Evolutionary conservation across 768 basidiomycete genomes (phyloP).

Genomic region (Kwoniella botswanensis): DNA sequence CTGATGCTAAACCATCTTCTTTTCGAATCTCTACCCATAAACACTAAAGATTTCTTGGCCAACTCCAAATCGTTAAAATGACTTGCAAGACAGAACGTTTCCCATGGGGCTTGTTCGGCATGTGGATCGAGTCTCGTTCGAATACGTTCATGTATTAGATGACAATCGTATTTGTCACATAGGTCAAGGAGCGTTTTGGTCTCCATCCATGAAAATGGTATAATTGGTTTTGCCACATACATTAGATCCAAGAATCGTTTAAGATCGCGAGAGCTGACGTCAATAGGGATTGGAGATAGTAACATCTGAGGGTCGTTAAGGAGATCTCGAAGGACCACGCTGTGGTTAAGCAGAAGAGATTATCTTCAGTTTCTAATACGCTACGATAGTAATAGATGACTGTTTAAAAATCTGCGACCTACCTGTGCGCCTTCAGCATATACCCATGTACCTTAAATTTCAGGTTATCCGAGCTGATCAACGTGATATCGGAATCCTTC

Average conservation of each 20-base stretch:
- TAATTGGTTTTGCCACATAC: neutral
- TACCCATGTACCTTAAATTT: slow-evolving; percentile 17
- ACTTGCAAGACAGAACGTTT: neutral
- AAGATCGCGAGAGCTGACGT: neutral
- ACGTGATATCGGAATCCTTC: slow-evolving; percentile 11
- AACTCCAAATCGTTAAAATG: slow-evolving; percentile 5
- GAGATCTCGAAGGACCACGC: neutral
- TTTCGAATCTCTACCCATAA: neutral
- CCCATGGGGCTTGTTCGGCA: slow-evolving; percentile 7
- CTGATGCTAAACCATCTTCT: neutral
- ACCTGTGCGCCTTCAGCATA: slow-evolving; percentile 19
- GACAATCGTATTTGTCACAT: slow-evolving; percentile 6
- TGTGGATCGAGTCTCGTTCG: neutral
- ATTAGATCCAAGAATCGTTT: slow-evolving; percentile 1
- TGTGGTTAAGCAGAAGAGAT: too few relatives aligned
- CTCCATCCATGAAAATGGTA: neutral
- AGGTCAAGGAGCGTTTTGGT: neutral
- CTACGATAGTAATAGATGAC: too few relatives aligned
- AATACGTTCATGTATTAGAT: neutral
- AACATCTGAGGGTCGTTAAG: neutral
- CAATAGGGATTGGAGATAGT: neutral
- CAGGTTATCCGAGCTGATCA: slow-evolving; percentile 11
- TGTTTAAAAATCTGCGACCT: neutral
- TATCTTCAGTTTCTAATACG: too few relatives aligned
- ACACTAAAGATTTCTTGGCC: neutral